phyloP scores from a whole-genome alignment of 148 eudicot genomes.

The Gaultheria prostrata region DNA sequence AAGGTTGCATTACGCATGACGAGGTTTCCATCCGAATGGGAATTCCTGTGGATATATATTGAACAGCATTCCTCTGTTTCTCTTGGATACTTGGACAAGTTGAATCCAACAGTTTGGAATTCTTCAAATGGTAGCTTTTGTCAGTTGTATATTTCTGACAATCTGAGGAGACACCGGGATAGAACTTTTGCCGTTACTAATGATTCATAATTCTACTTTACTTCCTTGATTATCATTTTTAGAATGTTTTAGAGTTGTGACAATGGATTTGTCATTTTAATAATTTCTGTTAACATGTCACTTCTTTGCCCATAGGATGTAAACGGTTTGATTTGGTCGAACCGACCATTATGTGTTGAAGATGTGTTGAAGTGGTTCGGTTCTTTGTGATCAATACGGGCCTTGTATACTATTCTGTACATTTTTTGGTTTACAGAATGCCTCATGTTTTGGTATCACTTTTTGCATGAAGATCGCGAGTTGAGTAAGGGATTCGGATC shows the following conservation, averaged over 20 bases:
- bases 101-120: neutral
- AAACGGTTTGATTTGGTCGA: neutral
- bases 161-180: neutral
- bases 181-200: neutral
- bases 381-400: neutral
- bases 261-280: neutral
- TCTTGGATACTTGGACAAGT: neutral
- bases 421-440: neutral
- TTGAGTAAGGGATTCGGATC: neutral
- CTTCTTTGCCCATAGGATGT: neutral
- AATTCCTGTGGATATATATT: neutral
- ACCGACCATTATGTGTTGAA: neutral
- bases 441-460: neutral
- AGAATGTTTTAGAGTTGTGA: neutral
- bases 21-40: neutral
- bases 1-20: neutral
- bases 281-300: neutral
- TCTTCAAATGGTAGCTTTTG: neutral
- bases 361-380: neutral
- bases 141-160: neutral
- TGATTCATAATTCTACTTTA: neutral
- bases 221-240: neutral
- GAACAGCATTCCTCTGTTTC: neutral
- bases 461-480: neutral
- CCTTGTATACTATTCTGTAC: neutral